Conservation (phyloP, 2,329 filamentous ascomycete species). For the Aspergillus clavatus region DNA sequence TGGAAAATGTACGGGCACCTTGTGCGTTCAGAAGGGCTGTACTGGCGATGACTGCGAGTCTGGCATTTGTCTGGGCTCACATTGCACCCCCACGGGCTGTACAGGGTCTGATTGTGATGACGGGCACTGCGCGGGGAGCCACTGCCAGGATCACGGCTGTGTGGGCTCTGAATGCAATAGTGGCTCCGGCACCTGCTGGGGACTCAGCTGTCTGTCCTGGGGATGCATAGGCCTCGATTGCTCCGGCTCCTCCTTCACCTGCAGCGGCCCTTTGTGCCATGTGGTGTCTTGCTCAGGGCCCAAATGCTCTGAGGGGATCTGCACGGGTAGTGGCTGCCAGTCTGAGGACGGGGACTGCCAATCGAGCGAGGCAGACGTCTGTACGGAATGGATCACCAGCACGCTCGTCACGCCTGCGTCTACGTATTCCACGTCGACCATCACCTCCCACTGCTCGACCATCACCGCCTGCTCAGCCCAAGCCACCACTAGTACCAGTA, state of each 20-base stretch:
- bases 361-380: slow-evolving; percentile 9
- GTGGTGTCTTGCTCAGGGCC: slow-evolving; percentile 12
- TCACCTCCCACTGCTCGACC: slow-evolving; percentile 8
- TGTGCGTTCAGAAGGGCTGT: slow-evolving; percentile 10
- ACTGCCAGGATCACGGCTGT: slow-evolving; percentile 11
- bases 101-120: slow-evolving; percentile 5
- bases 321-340: slow-evolving; percentile 8
- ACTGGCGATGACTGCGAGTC: slow-evolving; percentile 10
- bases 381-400: slow-evolving; percentile 11
- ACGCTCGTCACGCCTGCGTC: slow-evolving; percentile 5
- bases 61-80: slow-evolving; percentile 5
- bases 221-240: slow-evolving; percentile 12
- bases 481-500: slow-evolving; percentile 10
- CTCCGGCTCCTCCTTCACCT: slow-evolving; percentile 1
- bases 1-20: slow-evolving; percentile 2
- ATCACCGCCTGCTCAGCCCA: slow-evolving; percentile 15
- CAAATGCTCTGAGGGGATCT: slow-evolving; percentile 9
- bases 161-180: slow-evolving; percentile 8
- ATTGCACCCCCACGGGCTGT: slow-evolving; percentile 11
- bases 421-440: slow-evolving; percentile 10
- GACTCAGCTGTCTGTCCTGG: slow-evolving; percentile 8
- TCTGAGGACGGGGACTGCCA: slow-evolving; percentile 14
- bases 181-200: slow-evolving; percentile 5
- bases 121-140: slow-evolving; percentile 1
- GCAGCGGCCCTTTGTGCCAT: slow-evolving; percentile 6